Percentiles rank a stretch among this genome's conserved stretches.
Evolutionary conservation across 805 yeast genomes (phyloP).

Genomic region (Starmera quercuum): DNA sequence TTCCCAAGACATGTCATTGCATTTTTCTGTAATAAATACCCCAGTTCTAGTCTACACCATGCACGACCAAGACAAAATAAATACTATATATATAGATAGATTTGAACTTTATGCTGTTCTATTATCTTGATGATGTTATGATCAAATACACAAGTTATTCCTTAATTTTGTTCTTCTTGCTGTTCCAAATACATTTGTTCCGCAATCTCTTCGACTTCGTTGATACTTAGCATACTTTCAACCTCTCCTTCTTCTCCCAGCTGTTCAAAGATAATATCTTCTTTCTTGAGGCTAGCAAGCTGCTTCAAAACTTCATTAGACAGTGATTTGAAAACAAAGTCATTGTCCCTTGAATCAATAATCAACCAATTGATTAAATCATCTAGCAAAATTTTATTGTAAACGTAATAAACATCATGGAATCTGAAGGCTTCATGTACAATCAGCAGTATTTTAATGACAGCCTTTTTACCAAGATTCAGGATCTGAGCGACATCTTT

Average conservation of each 20-base stretch:
- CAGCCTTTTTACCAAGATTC: constrained; percentile 59
- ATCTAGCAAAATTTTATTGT: constrained; percentile 67
- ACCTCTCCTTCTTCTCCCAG: constrained; percentile 29
- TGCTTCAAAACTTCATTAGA: constrained; percentile 56
- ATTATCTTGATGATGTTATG: no score
- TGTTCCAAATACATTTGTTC: constrained; percentile 34
- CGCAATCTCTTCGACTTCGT: constrained; percentile 53
- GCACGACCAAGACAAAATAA: no score
- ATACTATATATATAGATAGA: no score
- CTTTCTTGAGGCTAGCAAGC: constrained; percentile 27
- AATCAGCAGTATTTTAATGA: constrained; percentile 52
- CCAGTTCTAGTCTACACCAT: no score
- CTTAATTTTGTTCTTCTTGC: constrained; percentile 1
- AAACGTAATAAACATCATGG: constrained; percentile 81
- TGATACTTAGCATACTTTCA: constrained; percentile 36
- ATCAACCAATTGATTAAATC: constrained; percentile 75
- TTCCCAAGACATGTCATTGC: no score
- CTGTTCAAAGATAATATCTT: constrained; percentile 52
- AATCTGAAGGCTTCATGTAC: constrained; percentile 68
- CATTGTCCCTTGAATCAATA: constrained; percentile 47
- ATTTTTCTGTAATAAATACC: no score
- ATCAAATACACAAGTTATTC: no score
- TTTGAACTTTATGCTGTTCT: no score
- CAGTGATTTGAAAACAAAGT: constrained; percentile 48
- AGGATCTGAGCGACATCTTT: constrained; percentile 61